phyloP scores from a whole-genome alignment of 2,329 filamentous ascomycete genomes.

The Biscogniauxia mediterranea region DNA sequence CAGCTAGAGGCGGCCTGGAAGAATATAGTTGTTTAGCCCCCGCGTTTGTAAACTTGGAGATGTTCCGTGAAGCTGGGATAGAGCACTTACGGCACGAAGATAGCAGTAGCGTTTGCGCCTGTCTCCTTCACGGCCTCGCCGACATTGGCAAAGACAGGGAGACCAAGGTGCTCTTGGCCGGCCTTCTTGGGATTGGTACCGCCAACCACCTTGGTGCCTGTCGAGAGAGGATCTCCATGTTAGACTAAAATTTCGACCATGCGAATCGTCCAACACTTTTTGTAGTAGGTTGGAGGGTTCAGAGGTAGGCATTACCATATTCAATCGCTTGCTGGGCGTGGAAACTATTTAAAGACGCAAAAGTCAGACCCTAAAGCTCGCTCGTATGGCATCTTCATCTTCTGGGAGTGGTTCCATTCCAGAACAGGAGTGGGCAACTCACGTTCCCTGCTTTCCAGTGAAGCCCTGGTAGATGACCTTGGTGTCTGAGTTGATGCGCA shows the following conservation, averaged over 20 bases:
- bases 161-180: slow-evolving; percentile 81
- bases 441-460: slow-evolving; percentile 95
- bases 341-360: slow-evolving; percentile 61
- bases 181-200: slow-evolving; percentile 99
- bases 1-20: slow-evolving; percentile 79
- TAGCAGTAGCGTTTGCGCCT: slow-evolving; percentile 85
- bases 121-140: slow-evolving; percentile 85
- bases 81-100: slow-evolving; percentile 87
- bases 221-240: slow-evolving; percentile 23
- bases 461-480: slow-evolving; percentile 97
- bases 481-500: slow-evolving; percentile 89
- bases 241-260: slow-evolving; percentile 24
- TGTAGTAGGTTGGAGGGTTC: too few relatives aligned
- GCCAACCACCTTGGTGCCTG: slow-evolving; percentile 94
- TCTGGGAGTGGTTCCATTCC: background rate
- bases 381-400: background rate
- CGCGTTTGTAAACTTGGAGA: background rate
- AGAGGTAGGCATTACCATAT: slow-evolving; percentile 66
- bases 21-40: slow-evolving; percentile 1
- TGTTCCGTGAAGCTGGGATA: slow-evolving; percentile 46
- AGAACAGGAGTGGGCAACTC: slow-evolving; percentile 39
- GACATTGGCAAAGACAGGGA: slow-evolving; percentile 90
- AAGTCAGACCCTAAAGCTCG: slow-evolving; percentile 31
- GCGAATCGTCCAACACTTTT: slow-evolving; percentile 15
- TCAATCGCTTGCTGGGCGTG: slow-evolving; percentile 97